Base-by-base conservation (phyloP, 441 rosid genomes). In the Arabidopsis hybrid region DNA sequence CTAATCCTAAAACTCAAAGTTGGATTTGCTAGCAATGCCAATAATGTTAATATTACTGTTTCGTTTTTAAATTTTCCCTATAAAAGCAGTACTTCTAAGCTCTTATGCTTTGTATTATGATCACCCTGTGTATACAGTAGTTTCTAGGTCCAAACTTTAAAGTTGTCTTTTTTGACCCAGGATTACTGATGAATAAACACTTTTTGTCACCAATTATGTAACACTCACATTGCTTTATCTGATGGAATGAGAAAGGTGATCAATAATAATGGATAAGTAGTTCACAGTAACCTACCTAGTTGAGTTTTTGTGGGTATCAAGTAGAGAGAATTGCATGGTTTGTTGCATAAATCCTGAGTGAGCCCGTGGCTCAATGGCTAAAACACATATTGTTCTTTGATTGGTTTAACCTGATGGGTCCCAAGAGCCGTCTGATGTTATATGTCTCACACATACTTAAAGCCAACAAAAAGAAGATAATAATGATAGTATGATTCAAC, bases 281-380 rank as follows among this genome's bases (percentile, higher is more conserved):
- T 42, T 61, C 51, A 61, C 67, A 70, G 76, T 71, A 38, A 71
- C 63, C 79, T 76, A 75, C 71, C 75, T 60, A 53, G 50, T 50
- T 58, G 36, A 32, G 42, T 73, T 51, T 40, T 39, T 55, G 71
- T 36, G 21, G 26, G 35, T 73, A 43, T 51, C 8, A 73, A 46
- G 71, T 73, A 57, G 42, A 65, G 63, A 34, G 35, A 34, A 47
- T 36, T 57, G 59, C 77, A 56, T 73, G 64, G 65, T 65, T 73
- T 73, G 64, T 55, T 75, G 79, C 75, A 75, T 46, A 86, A 87
- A 64, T 31, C 60, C 75, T 75, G 83, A 85, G 51, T 75, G 83
- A 85, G 51, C 73, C 78, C 81, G 78, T 78, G 91, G 97, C 95
- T 89, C 97, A 88, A 86, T 85, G 93, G 85, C 79, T 61, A 69